phyloP scores from a whole-genome alignment of 495 filamentous ascomycete species.

The Rhypophila decipiens region DNA sequence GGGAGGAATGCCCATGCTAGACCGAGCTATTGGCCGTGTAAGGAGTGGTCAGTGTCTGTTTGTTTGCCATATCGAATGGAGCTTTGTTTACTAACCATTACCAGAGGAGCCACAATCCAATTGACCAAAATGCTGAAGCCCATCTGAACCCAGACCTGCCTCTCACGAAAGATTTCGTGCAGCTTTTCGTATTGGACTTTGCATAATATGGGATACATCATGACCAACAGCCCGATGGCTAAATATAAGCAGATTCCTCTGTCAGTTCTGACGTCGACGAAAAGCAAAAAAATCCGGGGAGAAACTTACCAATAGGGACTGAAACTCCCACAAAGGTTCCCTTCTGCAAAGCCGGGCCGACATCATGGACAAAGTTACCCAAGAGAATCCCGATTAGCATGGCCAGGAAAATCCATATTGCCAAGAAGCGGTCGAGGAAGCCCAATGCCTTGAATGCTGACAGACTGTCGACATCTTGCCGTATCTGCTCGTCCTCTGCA shows the following conservation, averaged over 20 bases:
- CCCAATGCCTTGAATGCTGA: constrained; percentile 51
- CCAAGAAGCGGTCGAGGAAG: constrained; percentile 69
- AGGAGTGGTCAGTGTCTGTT: background rate
- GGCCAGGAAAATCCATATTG: constrained; percentile 79
- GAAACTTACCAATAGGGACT: constrained; percentile 63
- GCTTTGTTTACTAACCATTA: constrained; percentile 59
- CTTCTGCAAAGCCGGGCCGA: constrained; percentile 56
- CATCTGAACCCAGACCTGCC: constrained; percentile 72
- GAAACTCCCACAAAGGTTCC: constrained; percentile 70
- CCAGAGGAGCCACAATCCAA: constrained; percentile 82
- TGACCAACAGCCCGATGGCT: constrained; percentile 78
- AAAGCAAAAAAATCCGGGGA: background rate
- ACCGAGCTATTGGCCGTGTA: constrained; percentile 45
- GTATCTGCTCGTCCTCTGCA: no score
- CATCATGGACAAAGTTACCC: constrained; percentile 66
- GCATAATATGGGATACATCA: constrained; percentile 96
- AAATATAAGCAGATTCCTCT: no score
- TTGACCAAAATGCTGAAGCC: constrained; percentile 73
- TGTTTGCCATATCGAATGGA: background rate
- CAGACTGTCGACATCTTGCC: constrained; percentile 8
- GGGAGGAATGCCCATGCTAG: constrained; percentile 82
- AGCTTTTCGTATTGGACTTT: constrained; percentile 83
- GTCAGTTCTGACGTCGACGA: no score
- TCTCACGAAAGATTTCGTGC: constrained; percentile 57
- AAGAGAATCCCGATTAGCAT: constrained; percentile 76